Base-by-base conservation (phyloP, 2,329 filamentous ascomycete genomes). In the Coniochaeta sp. region DNA sequence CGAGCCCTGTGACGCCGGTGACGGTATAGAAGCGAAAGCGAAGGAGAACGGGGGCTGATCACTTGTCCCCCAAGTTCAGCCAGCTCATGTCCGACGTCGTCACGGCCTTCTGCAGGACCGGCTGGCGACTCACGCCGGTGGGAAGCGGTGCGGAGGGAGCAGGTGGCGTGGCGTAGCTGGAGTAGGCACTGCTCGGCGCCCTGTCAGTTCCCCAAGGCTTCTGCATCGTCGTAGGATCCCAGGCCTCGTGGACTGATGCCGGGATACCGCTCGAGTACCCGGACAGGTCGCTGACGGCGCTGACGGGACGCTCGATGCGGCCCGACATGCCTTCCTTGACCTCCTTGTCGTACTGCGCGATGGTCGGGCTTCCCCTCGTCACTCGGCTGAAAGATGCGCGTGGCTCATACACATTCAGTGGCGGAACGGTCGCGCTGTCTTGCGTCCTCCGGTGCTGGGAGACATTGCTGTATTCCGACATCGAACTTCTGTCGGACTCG, bases 1-100 rank as follows among this genome's bases (percentile, higher is more conserved):
- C n/a, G n/a, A n/a, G n/a, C n/a, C n/a, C n/a, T n/a, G n/a, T n/a
- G n/a, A n/a, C n/a, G n/a, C n/a, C n/a, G n/a, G n/a, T n/a, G n/a
- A n/a, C n/a, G n/a, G n/a, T n/a, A n/a, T n/a, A n/a, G n/a, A n/a
- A n/a, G n/a, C n/a, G n/a, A n/a, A n/a, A n/a, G n/a, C n/a, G n/a
- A n/a, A n/a, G n/a, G n/a, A n/a, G n/a, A n/a, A n/a, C n/a, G n/a
- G n/a, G n/a, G n/a, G n/a, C n/a, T n/a, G n/a, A n/a, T n/a, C n/a
- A n/a, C n/a, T 63, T 61, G 32, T 78, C 78, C 46, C 82, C 83
- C 16, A 91, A 74, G 62, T 91, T 90, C 56, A 91, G 69, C 87
- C 87, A 91, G 68, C 85, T 89, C 85, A 91, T 88, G 65, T 91
- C 87, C 49, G 76, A 77, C 12, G 77, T 75, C 6, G 71, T 72